Conservation (phyloP, 2,329 filamentous ascomycete genomes). For the Exophiala oligosperma region DNA sequence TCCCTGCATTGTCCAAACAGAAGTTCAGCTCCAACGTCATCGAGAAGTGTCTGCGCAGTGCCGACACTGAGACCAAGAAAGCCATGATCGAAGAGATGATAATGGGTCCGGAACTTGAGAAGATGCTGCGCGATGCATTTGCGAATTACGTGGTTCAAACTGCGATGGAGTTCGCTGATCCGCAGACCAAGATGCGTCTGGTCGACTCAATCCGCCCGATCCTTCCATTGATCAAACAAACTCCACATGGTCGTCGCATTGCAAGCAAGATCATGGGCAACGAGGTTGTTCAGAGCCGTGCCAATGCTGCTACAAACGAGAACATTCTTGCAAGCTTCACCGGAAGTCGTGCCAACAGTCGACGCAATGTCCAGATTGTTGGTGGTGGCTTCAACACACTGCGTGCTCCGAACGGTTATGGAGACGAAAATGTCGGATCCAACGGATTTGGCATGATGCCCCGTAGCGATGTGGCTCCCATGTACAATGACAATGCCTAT, state of each 20-base stretch:
- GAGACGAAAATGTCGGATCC: constrained; percentile 9
- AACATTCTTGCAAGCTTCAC: constrained; percentile 38
- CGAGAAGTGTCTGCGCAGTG: constrained; percentile 90
- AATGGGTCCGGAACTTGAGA: constrained; percentile 73
- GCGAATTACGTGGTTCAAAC: constrained; percentile 99
- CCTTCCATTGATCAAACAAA: constrained; percentile 80
- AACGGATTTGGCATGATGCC: constrained; percentile 17
- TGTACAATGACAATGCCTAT: constrained; percentile 24
- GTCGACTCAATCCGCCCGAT: constrained; percentile 85
- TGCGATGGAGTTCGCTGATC: constrained; percentile 80
- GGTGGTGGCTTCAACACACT: constrained; percentile 29
- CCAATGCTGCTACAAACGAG: constrained; percentile 41
- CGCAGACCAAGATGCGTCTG: constrained; percentile 69
- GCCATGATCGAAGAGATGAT: constrained; percentile 83
- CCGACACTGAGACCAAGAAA: constrained; percentile 71
- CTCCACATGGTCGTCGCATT: constrained; percentile 91
- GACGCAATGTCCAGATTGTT: constrained; percentile 31
- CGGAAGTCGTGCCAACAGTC: constrained; percentile 25
- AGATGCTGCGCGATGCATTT: constrained; percentile 85
- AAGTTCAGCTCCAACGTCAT: constrained; percentile 99
- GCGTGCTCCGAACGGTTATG: constrained; percentile 15
- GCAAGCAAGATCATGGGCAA: constrained; percentile 75
- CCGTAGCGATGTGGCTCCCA: constrained; percentile 10
- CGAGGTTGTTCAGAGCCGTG: constrained; percentile 44
- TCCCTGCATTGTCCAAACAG: constrained; percentile 77